Evolutionary conservation across 1,284 basidiomycete genomes (phyloP).

Genomic region (Apiotrichum siamense): DNA sequence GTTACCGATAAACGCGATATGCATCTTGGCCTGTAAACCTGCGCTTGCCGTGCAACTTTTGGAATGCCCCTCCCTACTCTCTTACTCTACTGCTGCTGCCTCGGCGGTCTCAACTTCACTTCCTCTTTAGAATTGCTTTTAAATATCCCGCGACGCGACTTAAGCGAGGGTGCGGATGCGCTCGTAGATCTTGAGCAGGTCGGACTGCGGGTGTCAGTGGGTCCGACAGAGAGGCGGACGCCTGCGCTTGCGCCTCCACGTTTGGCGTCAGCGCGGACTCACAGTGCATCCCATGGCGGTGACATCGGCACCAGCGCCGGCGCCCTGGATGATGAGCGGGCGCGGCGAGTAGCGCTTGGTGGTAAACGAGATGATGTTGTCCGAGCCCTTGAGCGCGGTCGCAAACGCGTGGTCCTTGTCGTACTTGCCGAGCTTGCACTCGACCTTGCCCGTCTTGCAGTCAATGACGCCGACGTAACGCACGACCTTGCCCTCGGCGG

Average conservation of each 20-base stretch:
- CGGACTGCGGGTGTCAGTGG: slow-evolving; percentile 41
- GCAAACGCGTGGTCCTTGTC: slow-evolving; percentile 85
- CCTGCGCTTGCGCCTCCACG: not conserved
- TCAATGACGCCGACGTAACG: slow-evolving; percentile 95
- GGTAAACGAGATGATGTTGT: slow-evolving; percentile 97
- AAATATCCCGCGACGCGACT: not conserved
- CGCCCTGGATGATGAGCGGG: slow-evolving; percentile 87
- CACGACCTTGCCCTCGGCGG: slow-evolving; percentile 70
- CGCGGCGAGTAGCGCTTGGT: slow-evolving; percentile 79
- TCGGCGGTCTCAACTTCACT: too few relatives aligned
- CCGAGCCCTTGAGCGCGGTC: slow-evolving; percentile 87
- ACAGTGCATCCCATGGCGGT: slow-evolving; percentile 89
- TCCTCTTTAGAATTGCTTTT: too few relatives aligned
- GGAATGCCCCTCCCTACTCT: too few relatives aligned
- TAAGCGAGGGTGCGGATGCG: slow-evolving; percentile 21
- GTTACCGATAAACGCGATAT: too few relatives aligned
- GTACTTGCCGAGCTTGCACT: slow-evolving; percentile 87
- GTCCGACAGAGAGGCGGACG: too few relatives aligned
- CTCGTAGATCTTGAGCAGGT: slow-evolving; percentile 46
- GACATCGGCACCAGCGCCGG: slow-evolving; percentile 92
- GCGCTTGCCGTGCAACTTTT: too few relatives aligned
- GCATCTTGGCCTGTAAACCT: too few relatives aligned
- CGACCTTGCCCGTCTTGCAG: slow-evolving; percentile 63
- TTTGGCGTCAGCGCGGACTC: slow-evolving; percentile 18
- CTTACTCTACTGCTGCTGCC: not conserved